phyloP scores from a whole-genome alignment of 2,329 filamentous ascomycete species.

The Hymenoscyphus fraxineus region DNA sequence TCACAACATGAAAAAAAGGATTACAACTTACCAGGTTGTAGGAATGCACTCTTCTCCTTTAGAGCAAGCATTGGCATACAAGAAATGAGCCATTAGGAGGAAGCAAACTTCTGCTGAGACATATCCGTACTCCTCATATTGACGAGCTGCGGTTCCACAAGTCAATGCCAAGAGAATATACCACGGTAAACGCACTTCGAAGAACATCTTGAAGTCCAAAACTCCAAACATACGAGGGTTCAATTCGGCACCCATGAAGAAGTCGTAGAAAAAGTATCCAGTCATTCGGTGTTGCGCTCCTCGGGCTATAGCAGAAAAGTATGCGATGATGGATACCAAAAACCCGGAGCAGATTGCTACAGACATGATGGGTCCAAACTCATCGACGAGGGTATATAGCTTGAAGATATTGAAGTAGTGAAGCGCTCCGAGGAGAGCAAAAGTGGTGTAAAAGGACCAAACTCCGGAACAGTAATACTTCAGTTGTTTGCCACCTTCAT shows the following conservation, averaged over 20 bases:
- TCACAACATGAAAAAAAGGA: background rate
- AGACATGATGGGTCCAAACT: constrained; percentile 89
- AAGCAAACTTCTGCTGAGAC: constrained; percentile 82
- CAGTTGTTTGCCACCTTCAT: constrained; percentile 79
- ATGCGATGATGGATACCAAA: constrained; percentile 76
- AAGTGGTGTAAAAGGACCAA: constrained; percentile 81
- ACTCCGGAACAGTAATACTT: constrained; percentile 93
- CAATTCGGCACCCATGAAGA: constrained; percentile 86
- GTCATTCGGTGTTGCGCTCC: constrained; percentile 92
- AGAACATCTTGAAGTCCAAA: constrained; percentile 93
- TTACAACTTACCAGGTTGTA: constrained; percentile 62
- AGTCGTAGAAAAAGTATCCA: constrained; percentile 75
- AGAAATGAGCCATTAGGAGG: constrained; percentile 82
- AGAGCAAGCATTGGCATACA: constrained; percentile 87
- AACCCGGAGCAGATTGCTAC: constrained; percentile 92
- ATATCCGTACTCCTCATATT: constrained; percentile 82
- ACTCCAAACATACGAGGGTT: constrained; percentile 83
- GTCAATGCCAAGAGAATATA: constrained; percentile 81
- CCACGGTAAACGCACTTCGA: constrained; percentile 89
- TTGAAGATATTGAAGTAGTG: constrained; percentile 84
- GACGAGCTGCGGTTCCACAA: constrained; percentile 71
- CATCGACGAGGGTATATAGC: constrained; percentile 87
- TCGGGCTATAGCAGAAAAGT: constrained; percentile 76
- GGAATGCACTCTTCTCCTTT: constrained; percentile 91
- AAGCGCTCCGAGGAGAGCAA: constrained; percentile 64